Base-by-base conservation (phyloP, 495 filamentous ascomycete genomes). In the Thermothielavioides terrestris region DNA sequence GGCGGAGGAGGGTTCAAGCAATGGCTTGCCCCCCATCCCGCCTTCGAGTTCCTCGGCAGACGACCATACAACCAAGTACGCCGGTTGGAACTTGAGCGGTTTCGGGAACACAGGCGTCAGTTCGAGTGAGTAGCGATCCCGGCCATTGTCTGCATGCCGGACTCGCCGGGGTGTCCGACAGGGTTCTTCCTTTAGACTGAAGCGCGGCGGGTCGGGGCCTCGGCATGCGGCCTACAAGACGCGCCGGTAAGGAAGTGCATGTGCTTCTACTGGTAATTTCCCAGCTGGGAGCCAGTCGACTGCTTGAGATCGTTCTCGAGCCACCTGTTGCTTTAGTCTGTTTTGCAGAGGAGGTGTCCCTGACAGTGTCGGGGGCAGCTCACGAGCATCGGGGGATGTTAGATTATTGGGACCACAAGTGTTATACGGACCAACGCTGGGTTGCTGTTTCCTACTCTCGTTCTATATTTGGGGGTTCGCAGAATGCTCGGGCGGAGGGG, bases 81-180 rank as follows among this genome's bases (percentile, higher is more conserved):
- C 58, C 11, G 65, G 61, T 7, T 68, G 65, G 65, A 65, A 68
- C 25, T 22, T 68, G 21, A 56, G 56, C 26, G 65, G 65, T 10
- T 68, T 60, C 35, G 63, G 63, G 21, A 66, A 63, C 25, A 66
- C 63, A 11, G 65, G 63, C 25, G 54, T 61, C 22, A 51, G 51
- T 36, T 44, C 63, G 31, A 53, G 37, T 36, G 63, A 66, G 25
- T 50, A 60, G 44, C 30, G 30, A 26, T 46, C 49, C 14, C 18
- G 15, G 25, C n/a, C n/a, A n/a, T n/a, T n/a, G n/a, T n/a, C n/a
- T n/a, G n/a, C n/a, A n/a, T n/a, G n/a, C n/a, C n/a, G n/a, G n/a
- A n/a, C n/a, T n/a, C n/a, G n/a, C n/a, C n/a, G n/a, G n/a, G n/a
- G n/a, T n/a, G n/a, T n/a, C n/a, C n/a, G n/a, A n/a, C n/a, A n/a